A percentile compares a stretch with the other conserved stretches of the same genome.
These are phyloP conservation scores for Penicillium dipodomyicola DNA, from an alignment of 495 filamentous ascomycete genomes.

Conservation along the genomic window DNA sequence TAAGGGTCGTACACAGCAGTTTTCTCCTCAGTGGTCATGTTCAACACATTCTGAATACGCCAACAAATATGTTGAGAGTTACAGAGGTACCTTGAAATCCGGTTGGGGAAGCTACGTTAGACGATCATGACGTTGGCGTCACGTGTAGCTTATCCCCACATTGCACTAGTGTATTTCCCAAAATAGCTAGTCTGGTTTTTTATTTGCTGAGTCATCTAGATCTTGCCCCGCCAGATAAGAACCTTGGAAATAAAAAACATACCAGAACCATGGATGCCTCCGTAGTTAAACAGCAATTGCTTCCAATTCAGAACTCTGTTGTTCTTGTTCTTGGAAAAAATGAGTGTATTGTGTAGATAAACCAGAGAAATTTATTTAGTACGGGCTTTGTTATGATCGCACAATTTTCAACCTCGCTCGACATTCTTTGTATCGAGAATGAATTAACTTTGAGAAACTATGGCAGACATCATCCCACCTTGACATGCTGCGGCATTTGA, in stretches of 20 bases:
- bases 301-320: neutral
- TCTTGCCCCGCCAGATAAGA: slow-evolving; percentile 13
- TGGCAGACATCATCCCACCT: slow-evolving; percentile 4
- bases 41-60: slow-evolving; percentile 32
- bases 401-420: neutral
- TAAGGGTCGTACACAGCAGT: slow-evolving; percentile 28
- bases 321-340: neutral
- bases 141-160: slow-evolving; percentile 18
- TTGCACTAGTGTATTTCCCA: slow-evolving; percentile 6
- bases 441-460: neutral
- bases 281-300: neutral
- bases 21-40: slow-evolving; percentile 37
- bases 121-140: slow-evolving; percentile 24
- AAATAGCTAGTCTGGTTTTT: neutral
- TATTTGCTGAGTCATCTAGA: slow-evolving; percentile 5
- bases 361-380: neutral
- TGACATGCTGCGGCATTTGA: slow-evolving; percentile 6
- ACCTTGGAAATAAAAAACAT: neutral
- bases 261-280: slow-evolving; percentile 4
- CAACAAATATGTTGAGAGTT: neutral
- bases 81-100: slow-evolving; percentile 16
- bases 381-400: neutral
- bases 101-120: slow-evolving; percentile 17
- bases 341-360: neutral
- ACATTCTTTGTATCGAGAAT: slow-evolving; percentile 1